Evolutionary conservation across 2,329 filamentous ascomycete species (phyloP).

Genomic region (Aureobasidium mangrovei): DNA sequence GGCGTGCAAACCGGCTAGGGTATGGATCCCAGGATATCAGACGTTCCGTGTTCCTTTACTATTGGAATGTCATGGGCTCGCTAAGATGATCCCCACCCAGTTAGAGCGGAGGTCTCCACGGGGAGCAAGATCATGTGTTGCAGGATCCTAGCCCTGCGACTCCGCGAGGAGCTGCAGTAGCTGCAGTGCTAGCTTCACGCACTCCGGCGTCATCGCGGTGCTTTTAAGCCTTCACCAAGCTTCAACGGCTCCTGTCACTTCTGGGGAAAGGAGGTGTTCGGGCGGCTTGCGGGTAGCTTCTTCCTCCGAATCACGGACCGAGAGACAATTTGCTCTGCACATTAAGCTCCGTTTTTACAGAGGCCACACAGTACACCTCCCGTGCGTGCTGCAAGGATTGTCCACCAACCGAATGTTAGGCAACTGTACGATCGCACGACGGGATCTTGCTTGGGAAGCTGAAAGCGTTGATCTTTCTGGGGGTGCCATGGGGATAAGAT

Average conservation of each 20-base stretch:
- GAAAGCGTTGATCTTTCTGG: conserved; percentile 5
- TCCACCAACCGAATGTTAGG: neutral
- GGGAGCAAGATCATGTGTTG: neutral
- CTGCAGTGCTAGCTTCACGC: neutral
- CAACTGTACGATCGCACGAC: neutral
- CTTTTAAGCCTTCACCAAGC: conserved; percentile 8
- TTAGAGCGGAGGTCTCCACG: neutral
- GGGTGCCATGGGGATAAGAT: conserved; percentile 1
- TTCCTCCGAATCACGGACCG: neutral
- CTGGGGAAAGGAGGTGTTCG: neutral
- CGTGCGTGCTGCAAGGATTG: neutral
- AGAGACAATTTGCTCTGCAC: neutral
- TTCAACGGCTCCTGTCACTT: neutral
- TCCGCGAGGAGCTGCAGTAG: neutral
- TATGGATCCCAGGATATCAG: too few relatives aligned
- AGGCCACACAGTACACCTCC: neutral
- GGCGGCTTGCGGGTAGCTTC: conserved; percentile 1
- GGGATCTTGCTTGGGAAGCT: neutral
- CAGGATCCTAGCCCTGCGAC: neutral
- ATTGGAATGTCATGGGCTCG: neutral
- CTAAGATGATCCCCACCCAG: neutral
- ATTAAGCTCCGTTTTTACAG: neutral
- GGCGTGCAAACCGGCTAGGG: too few relatives aligned
- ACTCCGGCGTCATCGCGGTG: conserved; percentile 5
- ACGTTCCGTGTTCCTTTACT: too few relatives aligned